phyloP scores from a whole-genome alignment of 108 stramenopile species.

The Pseudonitzschia multistriata region DNA sequence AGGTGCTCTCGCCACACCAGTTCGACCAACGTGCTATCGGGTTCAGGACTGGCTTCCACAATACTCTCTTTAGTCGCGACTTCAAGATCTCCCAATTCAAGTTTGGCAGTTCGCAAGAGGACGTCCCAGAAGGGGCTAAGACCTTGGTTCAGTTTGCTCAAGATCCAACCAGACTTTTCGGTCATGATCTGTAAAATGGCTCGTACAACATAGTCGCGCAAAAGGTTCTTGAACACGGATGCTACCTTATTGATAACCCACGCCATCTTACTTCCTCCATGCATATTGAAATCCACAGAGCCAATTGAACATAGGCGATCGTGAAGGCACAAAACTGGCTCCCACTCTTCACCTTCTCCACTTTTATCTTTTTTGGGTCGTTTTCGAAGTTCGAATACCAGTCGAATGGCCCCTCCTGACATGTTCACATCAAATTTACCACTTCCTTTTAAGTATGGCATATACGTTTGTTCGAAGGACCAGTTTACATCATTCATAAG shows the following conservation, averaged over 20 bases:
- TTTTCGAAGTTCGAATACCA: conserved; percentile 82
- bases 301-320: conserved; percentile 76
- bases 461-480: conserved; percentile 91
- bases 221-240: conserved; percentile 63
- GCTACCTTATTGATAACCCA: conserved; percentile 88
- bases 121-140: conserved; percentile 81
- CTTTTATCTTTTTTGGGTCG: conserved; percentile 33
- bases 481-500: conserved; percentile 77
- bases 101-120: conserved; percentile 66
- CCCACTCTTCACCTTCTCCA: conserved; percentile 45
- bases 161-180: conserved; percentile 75
- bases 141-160: conserved; percentile 69
- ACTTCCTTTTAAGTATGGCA: conserved; percentile 85
- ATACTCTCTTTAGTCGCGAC: conserved; percentile 54
- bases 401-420: conserved; percentile 71
- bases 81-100: conserved; percentile 58
- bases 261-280: conserved; percentile 74
- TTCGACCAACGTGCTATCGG: conserved; percentile 55
- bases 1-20: conserved; percentile 83
- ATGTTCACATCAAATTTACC: conserved; percentile 77
- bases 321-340: conserved; percentile 84
- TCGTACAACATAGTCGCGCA: conserved; percentile 79
- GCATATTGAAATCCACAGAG: conserved; percentile 65
- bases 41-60: conserved; percentile 47
- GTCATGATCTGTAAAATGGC: conserved; percentile 62